A percentile compares a stretch with the other conserved stretches of the same genome.
phyloP scores from a whole-genome alignment of 108 stramenopile genomes.

The Nitzschia palea region DNA sequence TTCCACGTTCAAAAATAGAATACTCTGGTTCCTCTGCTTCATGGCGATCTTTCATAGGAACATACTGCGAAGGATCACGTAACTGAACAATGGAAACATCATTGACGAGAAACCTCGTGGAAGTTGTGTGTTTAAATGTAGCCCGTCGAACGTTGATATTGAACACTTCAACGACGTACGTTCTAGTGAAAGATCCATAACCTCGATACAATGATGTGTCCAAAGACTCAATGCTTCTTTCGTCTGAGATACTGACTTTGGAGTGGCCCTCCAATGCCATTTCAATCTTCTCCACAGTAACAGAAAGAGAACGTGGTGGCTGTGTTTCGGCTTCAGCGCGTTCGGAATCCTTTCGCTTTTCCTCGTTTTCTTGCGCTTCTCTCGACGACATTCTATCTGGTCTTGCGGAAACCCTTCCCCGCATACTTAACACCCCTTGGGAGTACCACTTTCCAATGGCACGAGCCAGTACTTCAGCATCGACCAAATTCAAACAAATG shows the following conservation, averaged over 20 bases:
- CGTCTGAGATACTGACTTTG: slow-evolving; percentile 32
- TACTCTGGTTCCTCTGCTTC: slow-evolving; percentile 36
- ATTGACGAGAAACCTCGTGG: slow-evolving; percentile 29
- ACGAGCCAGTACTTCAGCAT: slow-evolving; percentile 60
- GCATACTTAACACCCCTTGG: slow-evolving; percentile 34
- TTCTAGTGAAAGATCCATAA: slow-evolving; percentile 29
- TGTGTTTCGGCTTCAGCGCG: not conserved
- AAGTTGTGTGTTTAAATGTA: slow-evolving; percentile 10
- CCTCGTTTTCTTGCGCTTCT: not conserved
- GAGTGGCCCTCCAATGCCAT: slow-evolving; percentile 74
- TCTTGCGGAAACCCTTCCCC: slow-evolving; percentile 25
- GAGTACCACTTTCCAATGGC: slow-evolving; percentile 64
- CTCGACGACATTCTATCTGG: not conserved
- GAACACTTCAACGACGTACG: slow-evolving; percentile 55
- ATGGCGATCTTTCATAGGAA: slow-evolving; percentile 35
- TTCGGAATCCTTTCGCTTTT: not conserved
- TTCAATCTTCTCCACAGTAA: slow-evolving; percentile 62
- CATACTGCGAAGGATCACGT: slow-evolving; percentile 33
- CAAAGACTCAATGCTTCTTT: slow-evolving; percentile 36
- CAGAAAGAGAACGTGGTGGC: slow-evolving; percentile 27
- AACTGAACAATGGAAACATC: slow-evolving; percentile 52
- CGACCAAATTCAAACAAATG: slow-evolving; percentile 69
- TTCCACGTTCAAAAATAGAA: slow-evolving; percentile 31
- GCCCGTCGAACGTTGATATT: slow-evolving; percentile 20
- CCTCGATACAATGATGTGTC: slow-evolving; percentile 30